Percentiles rank a stretch among this genome's conserved stretches.
phyloP scores from a whole-genome alignment of 1,284 basidiomycete species.

The Ustilago curta region DNA sequence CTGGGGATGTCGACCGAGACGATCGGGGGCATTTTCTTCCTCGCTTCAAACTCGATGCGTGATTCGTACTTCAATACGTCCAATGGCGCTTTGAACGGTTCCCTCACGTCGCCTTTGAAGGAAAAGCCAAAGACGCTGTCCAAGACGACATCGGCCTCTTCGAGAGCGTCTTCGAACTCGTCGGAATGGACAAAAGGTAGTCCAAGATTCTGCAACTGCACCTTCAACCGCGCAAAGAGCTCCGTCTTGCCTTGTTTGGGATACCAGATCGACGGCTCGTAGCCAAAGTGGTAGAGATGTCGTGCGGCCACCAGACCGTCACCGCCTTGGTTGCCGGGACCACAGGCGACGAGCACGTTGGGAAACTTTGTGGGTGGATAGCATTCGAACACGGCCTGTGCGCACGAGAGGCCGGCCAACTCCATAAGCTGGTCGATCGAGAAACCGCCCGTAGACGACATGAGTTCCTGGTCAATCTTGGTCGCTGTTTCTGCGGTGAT shows the following conservation, averaged over 20 bases:
- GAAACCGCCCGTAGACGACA: constrained; percentile 59
- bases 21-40: constrained; percentile 60
- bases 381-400: constrained; percentile 83
- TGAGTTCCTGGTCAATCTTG: constrained; percentile 62
- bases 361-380: constrained; percentile 78
- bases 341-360: constrained; percentile 89
- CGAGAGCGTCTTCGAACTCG: constrained; percentile 74
- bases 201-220: constrained; percentile 87
- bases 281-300: constrained; percentile 75
- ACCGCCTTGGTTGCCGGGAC: constrained; percentile 87
- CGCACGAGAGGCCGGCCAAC: constrained; percentile 94
- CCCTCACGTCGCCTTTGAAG: constrained; percentile 80
- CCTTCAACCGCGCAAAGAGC: constrained; percentile 76
- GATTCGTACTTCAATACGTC: constrained; percentile 73
- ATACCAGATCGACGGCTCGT: constrained; percentile 63
- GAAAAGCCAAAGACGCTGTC: constrained; percentile 99
- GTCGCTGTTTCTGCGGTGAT: constrained; percentile 56
- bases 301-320: constrained; percentile 96
- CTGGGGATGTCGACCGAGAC: constrained; percentile 88
- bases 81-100: constrained; percentile 85
- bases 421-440: constrained; percentile 85
- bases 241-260: constrained; percentile 64
- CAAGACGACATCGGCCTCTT: constrained; percentile 81
- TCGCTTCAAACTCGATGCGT: constrained; percentile 58
- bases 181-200: constrained; percentile 74